Evolutionary conservation across 2,329 filamentous ascomycete species (phyloP).

Genomic region (Arthrocladium fulminans): DNA sequence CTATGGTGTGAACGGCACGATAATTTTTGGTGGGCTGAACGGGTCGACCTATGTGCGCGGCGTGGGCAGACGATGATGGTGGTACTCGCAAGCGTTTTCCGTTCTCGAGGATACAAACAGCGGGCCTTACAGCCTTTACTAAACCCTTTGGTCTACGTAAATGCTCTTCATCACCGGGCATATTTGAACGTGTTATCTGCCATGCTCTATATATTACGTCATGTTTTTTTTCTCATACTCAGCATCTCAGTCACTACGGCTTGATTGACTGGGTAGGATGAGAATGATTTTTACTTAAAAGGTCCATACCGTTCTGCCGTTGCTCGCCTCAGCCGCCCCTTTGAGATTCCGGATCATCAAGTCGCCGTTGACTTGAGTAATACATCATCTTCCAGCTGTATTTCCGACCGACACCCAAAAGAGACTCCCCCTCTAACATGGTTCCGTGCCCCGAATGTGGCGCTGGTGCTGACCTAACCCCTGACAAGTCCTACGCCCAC

Average conservation of each 20-base stretch:
- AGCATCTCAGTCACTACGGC: too few relatives aligned
- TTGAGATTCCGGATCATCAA: not conserved
- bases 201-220: not conserved
- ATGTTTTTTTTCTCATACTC: not conserved
- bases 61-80: not conserved
- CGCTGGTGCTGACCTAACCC: slow-evolving; percentile 19
- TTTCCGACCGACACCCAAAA: not conserved
- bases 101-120: not conserved
- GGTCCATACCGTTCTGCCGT: not conserved
- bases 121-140: not conserved
- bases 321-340: not conserved
- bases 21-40: not conserved
- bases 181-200: not conserved
- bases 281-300: not conserved
- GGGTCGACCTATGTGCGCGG: not conserved
- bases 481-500: slow-evolving; percentile 20
- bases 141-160: not conserved
- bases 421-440: slow-evolving; percentile 11
- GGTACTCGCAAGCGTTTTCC: not conserved
- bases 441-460: slow-evolving; percentile 18
- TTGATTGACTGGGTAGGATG: too few relatives aligned
- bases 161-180: not conserved
- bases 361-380: too few relatives aligned
- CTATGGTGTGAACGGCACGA: not conserved
- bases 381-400: too few relatives aligned